A percentile compares a stretch with the other conserved stretches of the same genome.
phyloP scores from a whole-genome alignment of 176 grass and related monocot genomes.

The Oryza coarctata region DNA sequence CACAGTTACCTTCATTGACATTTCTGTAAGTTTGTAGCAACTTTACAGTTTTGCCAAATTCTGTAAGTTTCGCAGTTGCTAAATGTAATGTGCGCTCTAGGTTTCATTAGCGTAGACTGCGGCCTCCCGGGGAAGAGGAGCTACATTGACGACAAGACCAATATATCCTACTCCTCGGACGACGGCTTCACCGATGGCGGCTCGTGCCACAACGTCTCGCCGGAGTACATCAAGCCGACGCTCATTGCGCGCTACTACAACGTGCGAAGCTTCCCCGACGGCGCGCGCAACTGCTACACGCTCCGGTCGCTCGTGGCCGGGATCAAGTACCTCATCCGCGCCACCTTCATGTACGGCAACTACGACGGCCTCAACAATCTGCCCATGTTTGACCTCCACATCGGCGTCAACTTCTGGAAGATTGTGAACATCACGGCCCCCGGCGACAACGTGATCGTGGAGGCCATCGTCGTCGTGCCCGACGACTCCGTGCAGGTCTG shows the following conservation, averaged over 20 bases:
- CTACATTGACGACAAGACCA: constrained; percentile 33
- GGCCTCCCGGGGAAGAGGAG: constrained; percentile 31
- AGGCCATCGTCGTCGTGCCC: constrained; percentile 23
- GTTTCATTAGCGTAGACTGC: constrained; percentile 69
- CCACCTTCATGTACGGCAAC: constrained; percentile 55
- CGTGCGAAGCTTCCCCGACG: constrained; percentile 57
- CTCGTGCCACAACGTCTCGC: constrained; percentile 35
- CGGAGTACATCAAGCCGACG: not conserved
- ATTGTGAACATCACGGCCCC: constrained; percentile 39
- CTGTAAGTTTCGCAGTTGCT: not conserved
- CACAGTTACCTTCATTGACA: constrained; percentile 35
- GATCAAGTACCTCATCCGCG: constrained; percentile 46
- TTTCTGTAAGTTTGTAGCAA: constrained; percentile 49
- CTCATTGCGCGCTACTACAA: not conserved
- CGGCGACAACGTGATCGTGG: too few species aligned
- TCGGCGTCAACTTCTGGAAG: constrained; percentile 56
- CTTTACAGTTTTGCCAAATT: not conserved
- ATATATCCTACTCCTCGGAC: constrained; percentile 36
- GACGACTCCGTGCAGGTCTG: constrained; percentile 44
- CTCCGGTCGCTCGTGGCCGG: constrained; percentile 34
- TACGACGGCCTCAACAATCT: constrained; percentile 41
- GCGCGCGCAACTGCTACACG: constrained; percentile 51
- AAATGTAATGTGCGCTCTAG: not conserved
- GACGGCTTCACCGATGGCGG: constrained; percentile 47
- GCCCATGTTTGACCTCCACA: constrained; percentile 48